Conservation (phyloP, 176 grass and related monocot genomes). For the Oryza australiensis region DNA sequence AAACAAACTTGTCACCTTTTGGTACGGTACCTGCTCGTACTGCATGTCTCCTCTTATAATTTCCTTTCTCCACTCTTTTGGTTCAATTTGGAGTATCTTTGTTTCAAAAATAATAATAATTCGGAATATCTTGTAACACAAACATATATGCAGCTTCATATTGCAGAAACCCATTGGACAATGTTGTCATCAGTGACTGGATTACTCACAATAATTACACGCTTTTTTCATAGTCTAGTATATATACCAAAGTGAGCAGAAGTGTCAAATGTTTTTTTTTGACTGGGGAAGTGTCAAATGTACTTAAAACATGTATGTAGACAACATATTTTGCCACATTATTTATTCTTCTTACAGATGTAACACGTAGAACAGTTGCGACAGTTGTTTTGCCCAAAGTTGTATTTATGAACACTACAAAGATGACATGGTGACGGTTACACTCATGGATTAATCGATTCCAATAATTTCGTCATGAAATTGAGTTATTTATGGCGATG, state of each 20-base stretch:
- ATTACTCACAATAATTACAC: neutral
- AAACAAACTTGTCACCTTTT: neutral
- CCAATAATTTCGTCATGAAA: too few relatives aligned
- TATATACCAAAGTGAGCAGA: neutral
- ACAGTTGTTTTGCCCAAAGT: neutral
- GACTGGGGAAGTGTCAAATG: neutral
- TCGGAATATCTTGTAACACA: neutral
- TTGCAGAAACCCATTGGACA: neutral
- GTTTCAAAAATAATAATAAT: too few relatives aligned
- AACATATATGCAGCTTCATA: neutral
- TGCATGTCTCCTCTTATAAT: neutral
- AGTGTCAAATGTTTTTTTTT: slow-evolving; percentile 12
- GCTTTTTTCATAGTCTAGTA: neutral
- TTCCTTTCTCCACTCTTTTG: neutral
- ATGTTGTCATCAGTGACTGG: neutral
- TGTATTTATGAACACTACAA: too few relatives aligned
- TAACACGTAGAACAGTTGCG: neutral
- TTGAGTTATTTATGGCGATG: too few relatives aligned
- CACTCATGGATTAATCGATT: too few relatives aligned
- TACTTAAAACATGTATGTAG: slow-evolving; percentile 16
- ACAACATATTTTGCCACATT: neutral
- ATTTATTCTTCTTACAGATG: neutral
- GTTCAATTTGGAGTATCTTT: neutral
- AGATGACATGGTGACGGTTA: too few relatives aligned
- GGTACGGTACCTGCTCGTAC: neutral